Base-by-base conservation (phyloP, 345 rosid species). In the Melaleuca alternifolia region DNA sequence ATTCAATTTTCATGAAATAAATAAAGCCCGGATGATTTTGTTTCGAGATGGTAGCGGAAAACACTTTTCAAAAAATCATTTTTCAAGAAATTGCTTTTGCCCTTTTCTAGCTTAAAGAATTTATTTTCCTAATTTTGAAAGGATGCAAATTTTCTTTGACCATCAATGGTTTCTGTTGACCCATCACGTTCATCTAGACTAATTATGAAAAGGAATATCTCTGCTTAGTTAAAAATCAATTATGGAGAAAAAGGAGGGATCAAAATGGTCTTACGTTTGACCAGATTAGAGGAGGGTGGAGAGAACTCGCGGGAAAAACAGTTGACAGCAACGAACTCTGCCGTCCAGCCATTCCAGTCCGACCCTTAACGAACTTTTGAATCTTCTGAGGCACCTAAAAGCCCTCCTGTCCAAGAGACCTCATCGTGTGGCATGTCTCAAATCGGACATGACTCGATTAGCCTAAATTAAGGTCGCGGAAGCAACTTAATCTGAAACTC, bases 391-490 rank as follows among this genome's bases (percentile, higher is more conserved):
- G 50, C 16, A 11, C 84, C 84, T 51, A 53, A 51, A 52, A 51
- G 85, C 41, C 56, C 98, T 93, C 98, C 92, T 86, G 93, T 88
- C 94, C 97, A 92, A 92, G 87, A 87, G 86, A 89, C 90, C 71
- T 56, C 86, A n/a, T 26, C 83, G 48, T 85, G 26, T 10, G 81
- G 81, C 81, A 54, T 71, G 13, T 71, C 81, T 71, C 81, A 37
- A 65, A 71, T 48, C 48, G 37, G 81, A 37, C 81, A 71, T 18
- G 48, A 37, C 26, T 65, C 77, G 81, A 71, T 0, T 11, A 37
- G 81, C 48, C 81, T 71, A 71, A 71, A 71, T 71, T 71, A 71
- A 71, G 81, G 2, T 33, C 24, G 81, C 18, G 28, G n/a, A 13
- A 44, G 48, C 26, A 18, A 20, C 62, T 30, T 21, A 37, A 33